Evolutionary conservation across 768 basidiomycete species (phyloP), one percentile per base, ranked within the genome.

Genomic region (Multifurca ochricompacta): DNA sequence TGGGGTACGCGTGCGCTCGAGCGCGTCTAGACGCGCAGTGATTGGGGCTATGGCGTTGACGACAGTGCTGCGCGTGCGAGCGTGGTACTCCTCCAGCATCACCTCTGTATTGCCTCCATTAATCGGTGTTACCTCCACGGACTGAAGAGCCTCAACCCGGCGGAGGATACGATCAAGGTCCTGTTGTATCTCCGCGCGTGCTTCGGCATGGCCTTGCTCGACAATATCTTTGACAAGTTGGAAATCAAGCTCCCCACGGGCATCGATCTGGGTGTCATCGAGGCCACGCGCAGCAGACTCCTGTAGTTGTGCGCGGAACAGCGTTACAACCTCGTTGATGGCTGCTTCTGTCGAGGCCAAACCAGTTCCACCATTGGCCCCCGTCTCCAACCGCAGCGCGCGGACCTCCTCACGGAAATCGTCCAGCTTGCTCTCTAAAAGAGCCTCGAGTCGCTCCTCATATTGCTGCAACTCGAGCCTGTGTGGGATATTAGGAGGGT

Each of bases 191-290:
- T 76, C 62, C 2, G 74, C 69, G 1, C 82, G 68, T n/a, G 81
- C 68, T 54, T 86, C 80, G 35, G 77, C 73, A 32, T 87, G 82
- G 11, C 81, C 79, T 60, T 85, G 77, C 58, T 87, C 79, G 19
- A 91, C 72, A 34, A 82, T 72, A 55, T 81, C 80, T 63, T 77
- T 83, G 64, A 91, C 76, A 57, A 87, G 70, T 63, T 88, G 83
- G 65, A 88, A 81, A 68, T 91, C 88, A 23, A 89, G 69, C 59
- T 91, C 87, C 18, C 84, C 86, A 28, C 80, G 79, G 21, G 83
- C 86, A 62, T 88, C 85, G 70, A 79, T 71, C 61, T 79, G 81
- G 56, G 76, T 78, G 51, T 83, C 81, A 19, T 86, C 83, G 45
- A 77, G 57, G 18, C 76, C 74, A 41, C 76, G 75, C 6, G 72